Base-by-base conservation (phyloP, 768 basidiomycete genomes). In the Lentinula detonsa region DNA sequence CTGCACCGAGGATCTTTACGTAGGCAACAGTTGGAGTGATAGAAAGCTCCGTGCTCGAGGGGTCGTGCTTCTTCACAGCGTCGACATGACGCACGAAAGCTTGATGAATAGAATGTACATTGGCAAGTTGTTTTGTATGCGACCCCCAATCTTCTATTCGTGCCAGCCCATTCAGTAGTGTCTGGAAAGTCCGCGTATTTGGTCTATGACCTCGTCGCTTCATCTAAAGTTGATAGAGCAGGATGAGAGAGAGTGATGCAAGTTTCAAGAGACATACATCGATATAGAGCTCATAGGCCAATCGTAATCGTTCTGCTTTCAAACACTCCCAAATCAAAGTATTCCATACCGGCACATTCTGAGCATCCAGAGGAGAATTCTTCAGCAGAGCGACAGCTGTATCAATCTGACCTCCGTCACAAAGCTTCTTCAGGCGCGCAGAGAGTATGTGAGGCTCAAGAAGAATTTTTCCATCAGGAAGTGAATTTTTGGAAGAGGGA, bases 181-280 rank as follows among this genome's bases (percentile, higher is more conserved):
- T 90, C 49, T 81, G 78, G 65, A 82, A 93, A 1, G 92, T 92
- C 60, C 84, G 74, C 6, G 78, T 71, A 48, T 80, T 86, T 28
- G 93, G 90, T 50, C 78, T 78, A 68, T 91, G 87, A 1, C 90
- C 89, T 48, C 93, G 83, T 37, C 91, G 82, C 72, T 91, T 93
- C 91, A 94, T 91, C 92, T 94, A 62, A 39, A 52, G 52, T 37
- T 13, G 34, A 50, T 23, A 43, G 43, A 62, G 60, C 51, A 57
- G n/a, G 31, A 53, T 35, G 5, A n/a, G 50, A 21, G 56, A 57
- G 5, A 28, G 16, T 13, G 23, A 18, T 28, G 45, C 34, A 3
- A n/a, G 39, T 69, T 16, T 18, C 16, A 5, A 23, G 37, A 10
- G 10, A 37, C 76, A 57, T 63, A 93, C 92, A 62, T 94, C 90